Percentiles rank a stretch among this genome's conserved stretches.
These are phyloP conservation scores for Colletotrichum magnum DNA, from an alignment of 2,329 filamentous ascomycete genomes.

Conservation along the genomic window DNA sequence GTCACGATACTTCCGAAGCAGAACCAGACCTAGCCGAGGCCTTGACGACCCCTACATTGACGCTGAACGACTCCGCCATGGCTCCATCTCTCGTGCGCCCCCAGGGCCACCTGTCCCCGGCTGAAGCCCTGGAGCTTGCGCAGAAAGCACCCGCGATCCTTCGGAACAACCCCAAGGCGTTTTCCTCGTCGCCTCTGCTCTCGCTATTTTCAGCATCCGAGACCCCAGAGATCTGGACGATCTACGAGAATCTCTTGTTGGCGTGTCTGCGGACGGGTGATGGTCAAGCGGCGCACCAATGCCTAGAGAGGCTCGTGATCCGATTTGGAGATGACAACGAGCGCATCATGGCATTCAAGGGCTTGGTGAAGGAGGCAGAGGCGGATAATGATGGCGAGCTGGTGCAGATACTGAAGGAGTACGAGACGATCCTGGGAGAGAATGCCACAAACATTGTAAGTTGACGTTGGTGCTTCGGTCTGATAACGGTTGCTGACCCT, in stretches of 20 bases:
- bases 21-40: neutral
- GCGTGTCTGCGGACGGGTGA: constrained; percentile 89
- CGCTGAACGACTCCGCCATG: constrained; percentile 53
- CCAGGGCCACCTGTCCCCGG: constrained; percentile 69
- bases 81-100: constrained; percentile 68
- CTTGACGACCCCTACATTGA: neutral
- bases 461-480: constrained; percentile 36
- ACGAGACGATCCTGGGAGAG: constrained; percentile 80
- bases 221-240: constrained; percentile 84
- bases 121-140: constrained; percentile 70
- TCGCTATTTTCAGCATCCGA: constrained; percentile 73
- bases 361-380: constrained; percentile 87
- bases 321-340: constrained; percentile 91
- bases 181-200: constrained; percentile 67
- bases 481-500: constrained; percentile 47
- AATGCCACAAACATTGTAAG: constrained; percentile 86
- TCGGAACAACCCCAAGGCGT: constrained; percentile 65
- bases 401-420: constrained; percentile 79
- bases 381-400: constrained; percentile 77
- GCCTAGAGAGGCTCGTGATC: constrained; percentile 80
- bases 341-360: constrained; percentile 85
- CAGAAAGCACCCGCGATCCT: constrained; percentile 73
- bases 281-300: constrained; percentile 80
- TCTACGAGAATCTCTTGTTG: constrained; percentile 88
- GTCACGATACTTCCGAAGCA: neutral